Evolutionary conservation across 768 basidiomycete species (phyloP), one percentile per base, ranked within the genome.

Genomic region (Boletus fagicola): DNA sequence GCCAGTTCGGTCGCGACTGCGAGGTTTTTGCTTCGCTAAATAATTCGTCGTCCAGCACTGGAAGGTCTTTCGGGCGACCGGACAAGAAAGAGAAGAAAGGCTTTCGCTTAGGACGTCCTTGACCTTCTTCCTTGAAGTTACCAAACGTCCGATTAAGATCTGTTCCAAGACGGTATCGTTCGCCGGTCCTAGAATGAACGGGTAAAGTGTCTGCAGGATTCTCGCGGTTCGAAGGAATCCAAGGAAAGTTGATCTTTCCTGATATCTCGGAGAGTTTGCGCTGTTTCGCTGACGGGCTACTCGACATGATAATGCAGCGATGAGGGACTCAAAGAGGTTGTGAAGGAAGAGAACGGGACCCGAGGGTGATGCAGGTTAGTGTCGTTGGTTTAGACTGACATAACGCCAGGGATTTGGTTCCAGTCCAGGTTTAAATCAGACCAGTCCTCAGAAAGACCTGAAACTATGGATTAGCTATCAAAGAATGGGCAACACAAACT

Each of bases 1-100:
- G 65, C 68, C 67, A 69, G 48, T 63, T 63, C 39, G 68, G 63
- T 53, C 13, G 57, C 35, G 54, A 63, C 53, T 72, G 69, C 35
- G 60, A 51, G 0, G 59, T 63, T 36, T 70, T 68, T 38, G 65
- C 70, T 24, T 62, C 56, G 26, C 42, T 38, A 35, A 73, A 68
- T n/a, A 73, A 12, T 12, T 56, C 56, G 11, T 72, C 61, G 48
- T 72, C 60, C 13, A 73, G 44, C 15, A 40, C 53, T 10, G 59
- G 63, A 30, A 49, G 59, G 20, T 40, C 39, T 40, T 59, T 66
- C 20, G 51, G 20, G 24, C 59, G 54, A 52, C 48, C 31, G 2
- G 57, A n/a, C 30, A 64, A 24, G 51, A 70, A 58, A 44, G 64
- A 68, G 15, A 67, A 47, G 4, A 61, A 46, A 1, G 45, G 44